Percentiles rank a stretch among this genome's conserved stretches.
phyloP scores from a whole-genome alignment of 805 yeast species.

The Candida nonsorbophila region DNA sequence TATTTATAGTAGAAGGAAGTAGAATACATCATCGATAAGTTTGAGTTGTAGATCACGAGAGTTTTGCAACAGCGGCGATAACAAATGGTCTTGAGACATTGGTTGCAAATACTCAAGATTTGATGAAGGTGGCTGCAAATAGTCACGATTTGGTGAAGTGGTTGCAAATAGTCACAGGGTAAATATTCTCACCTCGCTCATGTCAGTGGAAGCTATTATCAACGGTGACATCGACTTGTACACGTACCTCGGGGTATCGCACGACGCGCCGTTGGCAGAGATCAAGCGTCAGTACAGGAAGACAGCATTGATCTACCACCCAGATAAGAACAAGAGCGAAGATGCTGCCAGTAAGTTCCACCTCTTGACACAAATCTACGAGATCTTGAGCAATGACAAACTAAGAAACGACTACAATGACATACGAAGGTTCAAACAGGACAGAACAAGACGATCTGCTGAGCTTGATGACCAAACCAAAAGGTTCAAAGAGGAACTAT shows the following conservation, averaged over 20 bases:
- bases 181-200: too few relatives aligned
- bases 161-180: too few relatives aligned
- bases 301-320: constrained; percentile 33
- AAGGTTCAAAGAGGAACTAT: constrained; percentile 24
- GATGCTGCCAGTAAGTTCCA: constrained; percentile 25
- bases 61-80: too few relatives aligned
- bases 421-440: constrained; percentile 12
- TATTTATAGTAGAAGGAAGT: too few relatives aligned
- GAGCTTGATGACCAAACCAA: constrained; percentile 16
- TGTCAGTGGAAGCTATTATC: constrained; percentile 8
- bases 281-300: constrained; percentile 27
- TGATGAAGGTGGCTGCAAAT: too few relatives aligned
- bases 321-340: constrained; percentile 31
- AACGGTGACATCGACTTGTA: constrained; percentile 24
- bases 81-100: too few relatives aligned
- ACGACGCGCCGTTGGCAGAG: constrained; percentile 15
- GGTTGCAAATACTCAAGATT: too few relatives aligned
- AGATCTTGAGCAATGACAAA: constrained; percentile 20
- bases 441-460: constrained; percentile 8
- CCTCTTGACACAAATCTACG: constrained; percentile 22
- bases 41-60: too few relatives aligned
- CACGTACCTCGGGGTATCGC: constrained; percentile 16
- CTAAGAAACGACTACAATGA: constrained; percentile 26
- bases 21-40: too few relatives aligned
- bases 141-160: too few relatives aligned